Base-by-base conservation (phyloP, 2,329 filamentous ascomycete genomes). In the Colletotrichum trifolii region DNA sequence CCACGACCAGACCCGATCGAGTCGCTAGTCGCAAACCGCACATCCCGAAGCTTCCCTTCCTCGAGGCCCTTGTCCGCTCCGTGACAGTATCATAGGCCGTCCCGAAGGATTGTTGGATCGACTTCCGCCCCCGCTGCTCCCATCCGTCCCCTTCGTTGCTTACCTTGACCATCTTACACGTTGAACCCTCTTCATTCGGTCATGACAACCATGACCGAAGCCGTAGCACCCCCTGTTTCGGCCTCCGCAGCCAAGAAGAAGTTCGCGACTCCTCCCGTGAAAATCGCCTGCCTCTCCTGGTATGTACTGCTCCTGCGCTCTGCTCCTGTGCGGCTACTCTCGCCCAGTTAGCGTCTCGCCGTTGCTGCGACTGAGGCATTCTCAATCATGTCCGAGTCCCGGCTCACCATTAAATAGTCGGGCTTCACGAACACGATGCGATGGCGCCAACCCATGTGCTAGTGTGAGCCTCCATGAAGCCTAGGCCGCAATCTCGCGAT, bases 261-360 rank as follows among this genome's bases (percentile, higher is more conserved):
- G 71, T 81, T 81, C 69, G 78, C 79, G 48, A 75, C 77, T 35
- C 82, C 82, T 53, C 82, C 82, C 2, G 82, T 84, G 35, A 85
- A 84, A 71, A 76, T 82, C 54, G 82, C 82, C 25, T 84, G 82
- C 68, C 75, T 84, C 61, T 78, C 81, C 57, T 84, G 82, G 82
- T 84, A 78, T 64, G 79, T 74, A 50, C 53, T 7, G 38, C 56
- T 12, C 15, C 8, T 7, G 15, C n/a, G 15, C 43, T 46, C 43
- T 10, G 25, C 8, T 17, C 13, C 25, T 46, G 11, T 45, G 42
- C n/a, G 3, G 10, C 7, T 10, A 10, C 43, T 46, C 43, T 15
- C 15, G 43, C n/a, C 42, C 25, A 25, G 25, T 25, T 25, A 25
- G 25, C 25, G 25, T 25, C 25, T 25, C 25, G 25, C 25, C 25